phyloP scores from a whole-genome alignment of 768 basidiomycete genomes.

The Auriscalpium orientale region DNA sequence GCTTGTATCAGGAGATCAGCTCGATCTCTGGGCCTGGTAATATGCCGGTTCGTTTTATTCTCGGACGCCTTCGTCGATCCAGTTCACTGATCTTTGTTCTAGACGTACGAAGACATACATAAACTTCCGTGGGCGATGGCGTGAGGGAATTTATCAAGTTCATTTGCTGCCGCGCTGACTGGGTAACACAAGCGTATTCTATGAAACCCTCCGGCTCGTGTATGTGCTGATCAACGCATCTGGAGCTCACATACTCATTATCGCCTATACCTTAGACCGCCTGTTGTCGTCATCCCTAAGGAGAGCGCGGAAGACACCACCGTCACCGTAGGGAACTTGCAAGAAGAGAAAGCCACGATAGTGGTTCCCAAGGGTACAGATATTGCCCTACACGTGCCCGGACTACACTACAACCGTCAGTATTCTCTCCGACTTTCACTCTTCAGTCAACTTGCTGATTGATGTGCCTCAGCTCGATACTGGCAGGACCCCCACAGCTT shows the following conservation, averaged over 20 bases:
- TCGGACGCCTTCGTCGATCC: neutral
- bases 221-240: neutral
- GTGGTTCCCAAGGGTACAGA: conserved; percentile 36
- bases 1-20: conserved; percentile 28
- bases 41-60: neutral
- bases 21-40: conserved; percentile 19
- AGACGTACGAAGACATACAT: conserved; percentile 19
- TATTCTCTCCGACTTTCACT: neutral
- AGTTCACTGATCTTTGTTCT: neutral
- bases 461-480: conserved; percentile 35
- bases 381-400: conserved; percentile 30
- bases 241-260: neutral
- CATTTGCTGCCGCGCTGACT: neutral
- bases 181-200: conserved; percentile 33
- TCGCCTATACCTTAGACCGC: conserved; percentile 13
- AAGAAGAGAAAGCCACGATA: conserved; percentile 32
- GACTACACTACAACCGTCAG: conserved; percentile 45
- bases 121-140: conserved; percentile 12
- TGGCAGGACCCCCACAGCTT: conserved; percentile 48
- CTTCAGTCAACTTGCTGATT: neutral
- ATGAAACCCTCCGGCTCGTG: conserved; percentile 42
- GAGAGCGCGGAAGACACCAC: conserved; percentile 37
- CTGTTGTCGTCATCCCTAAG: conserved; percentile 40
- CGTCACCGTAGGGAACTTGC: conserved; percentile 23
- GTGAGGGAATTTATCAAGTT: conserved; percentile 1